These are phyloP conservation scores for Cladophialophora carrionii DNA, from an alignment of 2,329 filamentous ascomycete genomes.

Conservation along the genomic window DNA sequence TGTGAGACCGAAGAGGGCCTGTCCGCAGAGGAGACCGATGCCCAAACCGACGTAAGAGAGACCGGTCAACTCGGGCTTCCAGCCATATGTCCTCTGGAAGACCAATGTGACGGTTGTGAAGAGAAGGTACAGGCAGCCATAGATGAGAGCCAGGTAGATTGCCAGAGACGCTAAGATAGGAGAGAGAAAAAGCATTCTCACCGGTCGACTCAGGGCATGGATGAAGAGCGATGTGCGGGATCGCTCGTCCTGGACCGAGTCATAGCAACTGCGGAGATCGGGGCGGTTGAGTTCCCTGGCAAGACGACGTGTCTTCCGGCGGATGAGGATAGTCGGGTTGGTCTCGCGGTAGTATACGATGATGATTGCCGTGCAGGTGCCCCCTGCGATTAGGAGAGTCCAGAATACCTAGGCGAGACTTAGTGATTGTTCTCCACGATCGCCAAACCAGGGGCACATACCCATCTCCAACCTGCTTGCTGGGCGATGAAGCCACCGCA, in stretches of 20 bases:
- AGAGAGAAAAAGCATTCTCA: slow-evolving; percentile 7
- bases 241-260: background rate
- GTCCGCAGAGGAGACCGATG: slow-evolving; percentile 4
- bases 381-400: slow-evolving; percentile 14
- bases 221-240: background rate
- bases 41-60: slow-evolving; percentile 15
- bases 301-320: slow-evolving; percentile 9
- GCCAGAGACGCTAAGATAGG: slow-evolving; percentile 9
- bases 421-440: background rate
- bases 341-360: slow-evolving; percentile 20
- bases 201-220: slow-evolving; percentile 3
- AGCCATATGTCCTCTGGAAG: slow-evolving; percentile 8
- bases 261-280: slow-evolving; percentile 16
- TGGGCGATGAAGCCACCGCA: slow-evolving; percentile 65
- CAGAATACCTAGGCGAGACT: slow-evolving; percentile 4
- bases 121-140: slow-evolving; percentile 19
- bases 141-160: slow-evolving; percentile 13
- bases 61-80: slow-evolving; percentile 14
- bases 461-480: slow-evolving; percentile 71
- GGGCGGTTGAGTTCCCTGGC: slow-evolving; percentile 1
- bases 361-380: slow-evolving; percentile 13
- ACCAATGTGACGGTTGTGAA: slow-evolving; percentile 15
- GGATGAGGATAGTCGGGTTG: slow-evolving; percentile 20
- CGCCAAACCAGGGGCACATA: slow-evolving; percentile 60
- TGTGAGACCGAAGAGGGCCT: slow-evolving; percentile 10